Conservation (phyloP, 768 basidiomycete species). For the Galerina sulciceps region DNA sequence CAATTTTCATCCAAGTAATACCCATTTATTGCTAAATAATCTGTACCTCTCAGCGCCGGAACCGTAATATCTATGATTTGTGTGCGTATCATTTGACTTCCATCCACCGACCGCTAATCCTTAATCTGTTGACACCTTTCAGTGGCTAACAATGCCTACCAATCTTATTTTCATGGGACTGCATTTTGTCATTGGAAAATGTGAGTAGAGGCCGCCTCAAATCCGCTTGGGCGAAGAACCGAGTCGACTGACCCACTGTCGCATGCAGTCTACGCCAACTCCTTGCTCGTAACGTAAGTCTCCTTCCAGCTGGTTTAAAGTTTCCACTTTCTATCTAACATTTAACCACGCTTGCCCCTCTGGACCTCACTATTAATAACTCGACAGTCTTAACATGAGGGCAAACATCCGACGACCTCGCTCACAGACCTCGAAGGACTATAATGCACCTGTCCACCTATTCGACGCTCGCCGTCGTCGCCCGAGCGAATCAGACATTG, state of each 20-base stretch:
- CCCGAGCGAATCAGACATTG: background rate
- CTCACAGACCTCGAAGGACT: constrained; percentile 11
- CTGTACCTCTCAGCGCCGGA: constrained; percentile 35
- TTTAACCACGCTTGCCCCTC: background rate
- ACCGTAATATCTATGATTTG: constrained; percentile 54
- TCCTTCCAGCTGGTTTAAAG: background rate
- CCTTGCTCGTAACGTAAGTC: constrained; percentile 25
- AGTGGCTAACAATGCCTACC: constrained; percentile 50
- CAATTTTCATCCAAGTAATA: background rate
- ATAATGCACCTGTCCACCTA: constrained; percentile 13
- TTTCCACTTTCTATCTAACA: background rate
- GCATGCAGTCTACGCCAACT: constrained; percentile 19
- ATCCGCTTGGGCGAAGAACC: constrained; percentile 3
- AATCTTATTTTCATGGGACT: constrained; percentile 53
- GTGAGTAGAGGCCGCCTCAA: constrained; percentile 36
- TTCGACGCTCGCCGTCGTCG: constrained; percentile 17
- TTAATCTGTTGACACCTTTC: constrained; percentile 9
- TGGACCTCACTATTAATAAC: background rate
- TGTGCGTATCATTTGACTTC: constrained; percentile 29
- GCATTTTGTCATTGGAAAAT: constrained; percentile 52
- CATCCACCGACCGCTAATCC: background rate
- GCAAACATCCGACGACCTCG: constrained; percentile 19
- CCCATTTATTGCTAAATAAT: background rate
- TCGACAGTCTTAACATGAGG: constrained; percentile 20
- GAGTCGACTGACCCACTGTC: background rate